These are phyloP conservation scores for Trichoderma gamsii DNA, from an alignment of 495 filamentous ascomycete species.

Conservation along the genomic window DNA sequence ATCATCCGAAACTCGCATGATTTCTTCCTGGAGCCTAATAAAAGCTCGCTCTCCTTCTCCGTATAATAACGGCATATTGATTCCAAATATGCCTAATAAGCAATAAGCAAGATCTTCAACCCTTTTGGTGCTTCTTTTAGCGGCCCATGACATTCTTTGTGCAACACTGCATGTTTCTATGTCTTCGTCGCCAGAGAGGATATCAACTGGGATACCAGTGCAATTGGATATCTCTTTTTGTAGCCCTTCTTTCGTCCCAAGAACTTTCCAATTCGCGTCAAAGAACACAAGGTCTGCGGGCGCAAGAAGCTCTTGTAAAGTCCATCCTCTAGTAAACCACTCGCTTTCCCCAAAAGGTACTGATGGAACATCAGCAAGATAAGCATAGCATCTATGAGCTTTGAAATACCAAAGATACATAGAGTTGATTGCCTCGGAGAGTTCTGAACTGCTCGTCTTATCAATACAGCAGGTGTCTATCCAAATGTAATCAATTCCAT, in stretches of 20 bases:
- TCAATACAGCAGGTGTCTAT: slow-evolving; percentile 41
- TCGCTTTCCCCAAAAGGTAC: slow-evolving; percentile 19
- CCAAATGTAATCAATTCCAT: slow-evolving; percentile 30
- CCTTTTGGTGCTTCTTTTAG: slow-evolving; percentile 26
- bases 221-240: slow-evolving; percentile 21
- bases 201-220: slow-evolving; percentile 28
- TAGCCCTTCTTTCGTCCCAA: slow-evolving; percentile 27
- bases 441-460: slow-evolving; percentile 39
- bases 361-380: slow-evolving; percentile 30
- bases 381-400: slow-evolving; percentile 35
- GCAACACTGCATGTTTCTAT: slow-evolving; percentile 20
- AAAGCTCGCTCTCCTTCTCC: slow-evolving; percentile 34
- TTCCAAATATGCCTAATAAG: slow-evolving; percentile 38
- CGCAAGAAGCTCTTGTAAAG: slow-evolving; percentile 36
- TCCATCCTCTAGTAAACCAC: slow-evolving; percentile 40
- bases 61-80: slow-evolving; percentile 42
- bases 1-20: slow-evolving; percentile 23
- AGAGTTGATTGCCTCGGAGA: slow-evolving; percentile 40
- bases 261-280: slow-evolving; percentile 24
- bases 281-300: slow-evolving; percentile 29
- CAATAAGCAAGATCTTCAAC: slow-evolving; percentile 39
- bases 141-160: slow-evolving; percentile 36
- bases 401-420: slow-evolving; percentile 38
- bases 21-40: slow-evolving; percentile 25
- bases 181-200: slow-evolving; percentile 17